Evolutionary conservation across 306 rosid species (phyloP), one percentile per base, ranked within the genome.

Genomic region (Vigna mungo): DNA sequence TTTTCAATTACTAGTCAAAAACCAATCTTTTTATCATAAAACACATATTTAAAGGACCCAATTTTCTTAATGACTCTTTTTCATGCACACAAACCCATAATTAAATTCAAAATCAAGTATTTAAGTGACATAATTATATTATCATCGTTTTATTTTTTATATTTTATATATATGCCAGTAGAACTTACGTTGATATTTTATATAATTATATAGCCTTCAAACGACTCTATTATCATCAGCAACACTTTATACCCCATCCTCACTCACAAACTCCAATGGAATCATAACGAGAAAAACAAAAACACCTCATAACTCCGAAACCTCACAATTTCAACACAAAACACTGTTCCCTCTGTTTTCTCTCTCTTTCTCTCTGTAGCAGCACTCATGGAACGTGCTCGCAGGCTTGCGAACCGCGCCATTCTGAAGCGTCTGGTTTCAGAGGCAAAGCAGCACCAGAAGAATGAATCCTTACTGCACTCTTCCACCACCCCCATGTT

Each of bases 301-400:
- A 21, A 11, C 15, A 36, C 21, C 14, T 49, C 17, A 30, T 48
- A 25, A 15, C 12, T 12, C 37, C 4, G 55, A 21, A 72, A 3
- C 51, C 27, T 10, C 48, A 7, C 27, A 43, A 34, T 60, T 47
- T 75, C 47, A 37, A 5, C 13, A 52, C 15, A 17, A 79, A 39
- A 66, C 53, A 13, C 73, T 43, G 43, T 16, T 36, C 49, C n/a
- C 80, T 78, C 68, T 67, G 74, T 56, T 63, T 43, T 61, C 2
- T 23, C 37, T 34, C 37, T 34, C 11, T 30, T 4, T 30, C 37
- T 63, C 70, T 71, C 27, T 52, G 53, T 23, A 16, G 2, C 75
- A 71, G 39, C 88, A 77, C n/a, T 52, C 71, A 96, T 96, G 99
- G 99, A 96, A 76, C 98, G 99, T 54, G 99, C 97, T 10, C 81